These are phyloP conservation scores for Pseudogymnoascus sp. DNA, from an alignment of 2,329 filamentous ascomycete genomes.

Conservation along the genomic window DNA sequence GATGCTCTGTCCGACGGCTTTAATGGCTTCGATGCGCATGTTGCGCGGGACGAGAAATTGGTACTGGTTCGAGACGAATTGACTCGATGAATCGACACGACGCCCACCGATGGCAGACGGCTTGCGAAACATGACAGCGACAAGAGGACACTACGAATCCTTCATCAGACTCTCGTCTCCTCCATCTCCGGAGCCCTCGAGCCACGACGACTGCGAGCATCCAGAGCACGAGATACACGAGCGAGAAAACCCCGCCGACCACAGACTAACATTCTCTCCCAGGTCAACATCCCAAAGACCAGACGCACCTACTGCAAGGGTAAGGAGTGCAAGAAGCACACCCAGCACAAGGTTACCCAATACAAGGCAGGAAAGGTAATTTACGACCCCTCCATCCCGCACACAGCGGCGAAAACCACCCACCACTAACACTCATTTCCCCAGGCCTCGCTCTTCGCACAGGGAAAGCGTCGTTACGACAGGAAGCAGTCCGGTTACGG, in stretches of 20 bases:
- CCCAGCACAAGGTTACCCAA: constrained; percentile 87
- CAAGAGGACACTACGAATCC: not conserved
- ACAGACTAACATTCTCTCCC: constrained; percentile 8
- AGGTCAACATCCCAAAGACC: constrained; percentile 98
- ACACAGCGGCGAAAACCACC: not conserved
- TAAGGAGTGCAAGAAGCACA: constrained; percentile 88
- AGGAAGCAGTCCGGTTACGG: constrained; percentile 99
- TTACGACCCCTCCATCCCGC: not conserved
- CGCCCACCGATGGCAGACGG: not conserved
- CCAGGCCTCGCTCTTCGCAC: constrained; percentile 83
- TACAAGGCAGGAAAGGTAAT: constrained; percentile 91
- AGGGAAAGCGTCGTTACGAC: constrained; percentile 99
- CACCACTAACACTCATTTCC: not conserved
- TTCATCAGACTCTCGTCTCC: not conserved
- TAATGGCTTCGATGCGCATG: constrained; percentile 1
- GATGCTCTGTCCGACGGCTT: constrained; percentile 6
- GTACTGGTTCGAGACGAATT: not conserved
- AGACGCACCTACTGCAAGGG: constrained; percentile 96
- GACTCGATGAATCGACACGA: not conserved
- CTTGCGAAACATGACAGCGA: not conserved
- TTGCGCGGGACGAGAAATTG: not conserved
- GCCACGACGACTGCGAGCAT: not conserved
- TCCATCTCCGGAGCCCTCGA: not conserved
- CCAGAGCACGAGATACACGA: constrained; percentile 3
- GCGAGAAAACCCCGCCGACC: constrained; percentile 1